Evolutionary conservation across 768 basidiomycete species (phyloP).

Genomic region (Xerocomellus dryophilus): DNA sequence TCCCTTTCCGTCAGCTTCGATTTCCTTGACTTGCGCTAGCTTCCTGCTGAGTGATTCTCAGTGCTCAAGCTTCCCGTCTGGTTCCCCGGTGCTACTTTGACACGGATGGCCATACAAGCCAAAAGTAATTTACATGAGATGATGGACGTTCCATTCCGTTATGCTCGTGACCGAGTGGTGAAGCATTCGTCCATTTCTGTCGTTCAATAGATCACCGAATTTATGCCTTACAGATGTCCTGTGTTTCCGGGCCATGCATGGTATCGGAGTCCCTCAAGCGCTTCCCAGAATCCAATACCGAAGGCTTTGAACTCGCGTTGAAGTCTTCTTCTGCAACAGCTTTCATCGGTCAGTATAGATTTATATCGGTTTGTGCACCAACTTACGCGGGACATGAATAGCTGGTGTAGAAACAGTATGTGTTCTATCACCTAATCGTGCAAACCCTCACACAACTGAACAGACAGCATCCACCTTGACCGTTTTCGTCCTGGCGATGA

Average conservation of each 20-base stretch:
- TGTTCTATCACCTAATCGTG: not conserved
- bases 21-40: not conserved
- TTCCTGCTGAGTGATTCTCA: slow-evolving; percentile 15
- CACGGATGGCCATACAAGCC: slow-evolving; percentile 29
- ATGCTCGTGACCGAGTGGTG: slow-evolving; percentile 29
- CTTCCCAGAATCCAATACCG: slow-evolving; percentile 13
- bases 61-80: slow-evolving; percentile 32
- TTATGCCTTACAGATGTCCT: slow-evolving; percentile 10
- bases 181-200: not conserved
- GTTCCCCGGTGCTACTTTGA: slow-evolving; percentile 37
- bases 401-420: slow-evolving; percentile 33
- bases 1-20: slow-evolving; percentile 30
- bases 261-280: slow-evolving; percentile 30
- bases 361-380: not conserved
- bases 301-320: slow-evolving; percentile 26
- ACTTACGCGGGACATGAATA: slow-evolving; percentile 10
- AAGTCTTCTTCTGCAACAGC: slow-evolving; percentile 34
- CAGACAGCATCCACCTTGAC: slow-evolving; percentile 34
- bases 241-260: slow-evolving; percentile 28
- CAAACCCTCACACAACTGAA: not conserved
- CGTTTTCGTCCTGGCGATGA: slow-evolving; percentile 36
- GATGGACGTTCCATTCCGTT: slow-evolving; percentile 29
- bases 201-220: not conserved
- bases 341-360: slow-evolving; percentile 27
- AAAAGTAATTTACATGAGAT: slow-evolving; percentile 29